Evolutionary conservation across 768 basidiomycete species (phyloP).

Genomic region (Auricularia auricula-judae): DNA sequence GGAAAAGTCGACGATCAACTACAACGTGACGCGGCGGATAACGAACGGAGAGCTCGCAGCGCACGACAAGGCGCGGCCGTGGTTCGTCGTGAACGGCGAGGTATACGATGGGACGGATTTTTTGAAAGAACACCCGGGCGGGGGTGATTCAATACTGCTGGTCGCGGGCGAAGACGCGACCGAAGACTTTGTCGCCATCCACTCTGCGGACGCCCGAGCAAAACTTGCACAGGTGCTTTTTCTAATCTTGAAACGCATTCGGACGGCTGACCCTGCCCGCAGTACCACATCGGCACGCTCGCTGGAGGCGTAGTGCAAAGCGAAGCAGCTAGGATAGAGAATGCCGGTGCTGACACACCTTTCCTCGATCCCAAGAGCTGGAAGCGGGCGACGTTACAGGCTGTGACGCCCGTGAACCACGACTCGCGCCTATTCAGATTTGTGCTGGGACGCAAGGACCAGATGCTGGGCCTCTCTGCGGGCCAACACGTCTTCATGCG

Average conservation of each 20-base stretch:
- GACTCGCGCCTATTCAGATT: conserved; percentile 43
- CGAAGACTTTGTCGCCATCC: conserved; percentile 56
- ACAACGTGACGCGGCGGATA: conserved; percentile 33
- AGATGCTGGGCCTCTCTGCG: conserved; percentile 41
- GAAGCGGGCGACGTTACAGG: conserved; percentile 33
- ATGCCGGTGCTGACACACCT: neutral
- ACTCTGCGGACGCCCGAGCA: conserved; percentile 37
- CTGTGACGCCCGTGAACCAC: conserved; percentile 30
- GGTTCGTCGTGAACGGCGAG: conserved; percentile 46
- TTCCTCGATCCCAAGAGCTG: conserved; percentile 39
- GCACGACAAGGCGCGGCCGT: conserved; percentile 26
- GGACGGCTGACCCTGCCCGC: conserved; percentile 5
- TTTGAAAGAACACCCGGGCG: conserved; percentile 48
- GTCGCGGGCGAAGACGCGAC: conserved; percentile 50
- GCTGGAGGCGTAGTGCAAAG: conserved; percentile 3
- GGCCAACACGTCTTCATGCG: conserved; percentile 52
- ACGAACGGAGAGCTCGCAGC: conserved; percentile 31
- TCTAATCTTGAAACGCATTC: neutral
- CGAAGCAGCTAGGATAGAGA: neutral
- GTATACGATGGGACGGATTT: conserved; percentile 44
- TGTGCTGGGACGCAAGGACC: conserved; percentile 27
- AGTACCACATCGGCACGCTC: conserved; percentile 43
- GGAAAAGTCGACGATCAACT: conserved; percentile 34
- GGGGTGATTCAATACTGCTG: conserved; percentile 40
- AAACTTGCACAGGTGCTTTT: conserved; percentile 30